phyloP scores from a whole-genome alignment of 2,329 filamentous ascomycete genomes.

The Fusarium proliferatum region DNA sequence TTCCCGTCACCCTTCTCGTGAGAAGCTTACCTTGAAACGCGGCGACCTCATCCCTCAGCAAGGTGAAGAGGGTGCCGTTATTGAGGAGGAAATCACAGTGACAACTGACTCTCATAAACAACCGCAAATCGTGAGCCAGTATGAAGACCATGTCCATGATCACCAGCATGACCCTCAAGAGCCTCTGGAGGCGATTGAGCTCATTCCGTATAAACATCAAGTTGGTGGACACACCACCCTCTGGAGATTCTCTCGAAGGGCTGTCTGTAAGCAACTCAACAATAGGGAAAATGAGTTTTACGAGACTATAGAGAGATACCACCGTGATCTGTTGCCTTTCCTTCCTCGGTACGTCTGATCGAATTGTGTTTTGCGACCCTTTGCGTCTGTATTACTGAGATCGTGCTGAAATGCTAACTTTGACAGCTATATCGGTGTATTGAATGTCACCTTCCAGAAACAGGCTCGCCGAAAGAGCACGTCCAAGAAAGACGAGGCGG shows the following conservation, averaged over 20 bases:
- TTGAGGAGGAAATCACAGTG: slow-evolving; percentile 58
- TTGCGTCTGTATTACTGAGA: background rate
- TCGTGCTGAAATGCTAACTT: slow-evolving; percentile 17
- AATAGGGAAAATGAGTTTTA: slow-evolving; percentile 99
- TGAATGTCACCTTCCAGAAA: slow-evolving; percentile 96
- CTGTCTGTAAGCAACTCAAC: slow-evolving; percentile 98
- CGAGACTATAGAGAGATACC: slow-evolving; percentile 90
- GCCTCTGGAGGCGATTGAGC: slow-evolving; percentile 89
- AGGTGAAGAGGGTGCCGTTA: slow-evolving; percentile 52
- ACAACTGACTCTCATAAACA: slow-evolving; percentile 47
- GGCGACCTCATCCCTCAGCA: slow-evolving; percentile 50
- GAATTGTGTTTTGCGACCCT: slow-evolving; percentile 6
- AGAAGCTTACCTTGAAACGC: slow-evolving; percentile 44
- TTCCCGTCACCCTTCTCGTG: slow-evolving; percentile 45
- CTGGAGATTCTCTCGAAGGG: slow-evolving; percentile 93
- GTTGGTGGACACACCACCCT: slow-evolving; percentile 96
- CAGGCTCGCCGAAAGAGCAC: slow-evolving; percentile 73
- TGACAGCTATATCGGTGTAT: slow-evolving; percentile 91
- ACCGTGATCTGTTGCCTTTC: slow-evolving; percentile 90
- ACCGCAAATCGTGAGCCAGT: slow-evolving; percentile 54
- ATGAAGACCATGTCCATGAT: slow-evolving; percentile 63
- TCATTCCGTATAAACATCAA: slow-evolving; percentile 97
- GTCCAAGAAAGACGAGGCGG: slow-evolving; percentile 61
- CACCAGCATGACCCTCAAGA: slow-evolving; percentile 63
- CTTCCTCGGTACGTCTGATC: slow-evolving; percentile 76